Evolutionary conservation across 305 asterid genomes (phyloP), one percentile per base, ranked within the genome.

Genomic region (Coffea humblotiana): DNA sequence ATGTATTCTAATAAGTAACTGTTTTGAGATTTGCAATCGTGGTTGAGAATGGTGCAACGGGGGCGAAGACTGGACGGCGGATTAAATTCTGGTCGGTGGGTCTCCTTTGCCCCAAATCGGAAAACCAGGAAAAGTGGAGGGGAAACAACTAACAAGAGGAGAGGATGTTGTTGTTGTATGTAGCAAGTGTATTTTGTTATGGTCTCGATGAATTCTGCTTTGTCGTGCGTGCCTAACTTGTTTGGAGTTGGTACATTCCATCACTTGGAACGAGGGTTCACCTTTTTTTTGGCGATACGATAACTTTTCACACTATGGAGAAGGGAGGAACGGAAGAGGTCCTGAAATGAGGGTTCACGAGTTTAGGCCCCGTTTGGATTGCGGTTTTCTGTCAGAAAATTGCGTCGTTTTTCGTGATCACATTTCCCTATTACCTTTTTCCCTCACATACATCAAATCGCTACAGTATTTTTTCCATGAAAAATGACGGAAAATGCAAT

Each of bases 71-170:
- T 56, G 21, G 8, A 5, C 16, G 19, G 40, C 29, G 54, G 5
- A 10, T 27, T 12, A 76, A 12, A 47, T 16, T 23, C 23, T 52
- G 71, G 52, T 49, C 18, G 49, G 14, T 73, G 45, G 43, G 78
- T 79, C 56, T 73, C 58, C 48, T 65, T 63, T 27, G 21, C 61
- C 32, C 56, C 49, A 79, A 49, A 32, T 64, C 74, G 2, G 58
- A 79, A 73, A 73, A 73, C 78, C 61, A 19, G 80, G 73, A 76
- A 76, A 63, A 25, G 72, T 43, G 1, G 4, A 3, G 4, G 19
- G 19, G 11, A 35, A 21, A 37, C 43, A 40, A 3, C 43, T 0
- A 56, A 37, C 25, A 35, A 21, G 25, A 21, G 52, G 60, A 29
- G 60, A 29, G 16, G 27, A 40, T 29, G 69, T 78, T 68, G 25